Evolutionary conservation across 352 stramenopile species (phyloP).

Genomic region (Phytophthora pluvialis): DNA sequence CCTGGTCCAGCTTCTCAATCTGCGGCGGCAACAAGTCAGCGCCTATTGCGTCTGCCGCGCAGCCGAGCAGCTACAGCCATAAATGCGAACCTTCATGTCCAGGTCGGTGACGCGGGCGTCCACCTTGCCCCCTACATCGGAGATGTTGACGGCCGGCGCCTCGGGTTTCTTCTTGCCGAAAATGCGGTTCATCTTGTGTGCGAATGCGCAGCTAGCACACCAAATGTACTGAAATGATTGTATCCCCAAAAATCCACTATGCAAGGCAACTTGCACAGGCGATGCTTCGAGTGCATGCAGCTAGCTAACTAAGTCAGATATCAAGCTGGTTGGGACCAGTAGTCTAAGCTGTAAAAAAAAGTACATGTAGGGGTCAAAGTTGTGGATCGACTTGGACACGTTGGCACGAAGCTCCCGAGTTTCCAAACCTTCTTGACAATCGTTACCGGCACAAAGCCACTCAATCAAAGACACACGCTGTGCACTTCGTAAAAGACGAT

Average conservation of each 20-base stretch:
- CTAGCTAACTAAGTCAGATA: too few species aligned
- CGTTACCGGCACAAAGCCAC: too few species aligned
- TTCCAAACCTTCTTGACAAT: too few species aligned
- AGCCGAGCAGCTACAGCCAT: background rate
- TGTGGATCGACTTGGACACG: too few species aligned
- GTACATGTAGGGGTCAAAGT: background rate
- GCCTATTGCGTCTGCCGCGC: too few species aligned
- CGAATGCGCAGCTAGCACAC: background rate
- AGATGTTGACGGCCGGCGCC: slow-evolving; percentile 72
- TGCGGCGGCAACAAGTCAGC: slow-evolving; percentile 28
- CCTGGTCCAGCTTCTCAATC: slow-evolving; percentile 85
- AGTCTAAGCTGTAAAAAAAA: background rate
- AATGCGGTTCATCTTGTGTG: slow-evolving; percentile 74
- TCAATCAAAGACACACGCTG: too few species aligned
- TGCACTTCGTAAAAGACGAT: too few species aligned
- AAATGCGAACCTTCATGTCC: slow-evolving; percentile 71
- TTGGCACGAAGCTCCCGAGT: background rate
- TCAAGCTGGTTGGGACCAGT: too few species aligned
- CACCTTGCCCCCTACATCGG: slow-evolving; percentile 78
- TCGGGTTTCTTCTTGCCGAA: slow-evolving; percentile 88
- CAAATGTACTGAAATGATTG: slow-evolving; percentile 1
- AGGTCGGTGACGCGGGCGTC: slow-evolving; percentile 78
- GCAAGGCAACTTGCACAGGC: too few species aligned
- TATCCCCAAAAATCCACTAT: background rate
- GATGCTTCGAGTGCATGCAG: too few species aligned